These are phyloP conservation scores for Pythium insidiosum DNA, from an alignment of 352 stramenopile genomes.

Conservation along the genomic window DNA sequence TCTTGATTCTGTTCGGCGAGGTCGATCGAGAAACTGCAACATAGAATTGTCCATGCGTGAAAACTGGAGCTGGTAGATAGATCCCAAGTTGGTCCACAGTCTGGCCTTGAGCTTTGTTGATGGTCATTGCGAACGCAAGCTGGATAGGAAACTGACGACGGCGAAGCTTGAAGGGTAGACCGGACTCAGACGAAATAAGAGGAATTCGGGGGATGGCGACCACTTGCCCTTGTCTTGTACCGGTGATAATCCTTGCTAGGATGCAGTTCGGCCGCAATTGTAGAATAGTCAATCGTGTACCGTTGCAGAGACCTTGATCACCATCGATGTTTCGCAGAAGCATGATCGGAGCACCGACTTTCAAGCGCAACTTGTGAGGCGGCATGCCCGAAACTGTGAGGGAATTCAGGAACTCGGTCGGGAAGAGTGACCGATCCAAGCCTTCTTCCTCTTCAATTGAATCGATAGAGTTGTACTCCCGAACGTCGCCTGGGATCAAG, in stretches of 20 bases:
- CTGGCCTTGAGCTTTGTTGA: constrained; percentile 18
- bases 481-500: not conserved
- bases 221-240: not conserved
- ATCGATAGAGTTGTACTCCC: constrained; percentile 1
- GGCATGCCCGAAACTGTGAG: constrained; percentile 14
- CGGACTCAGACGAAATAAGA: constrained; percentile 1
- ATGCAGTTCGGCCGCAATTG: constrained; percentile 13
- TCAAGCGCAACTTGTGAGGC: constrained; percentile 14
- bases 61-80: constrained; percentile 7
- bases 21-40: constrained; percentile 13
- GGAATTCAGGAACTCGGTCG: constrained; percentile 3
- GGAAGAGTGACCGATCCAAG: not conserved
- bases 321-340: constrained; percentile 23
- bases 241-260: constrained; percentile 17
- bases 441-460: not conserved
- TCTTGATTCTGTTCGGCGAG: constrained; percentile 7
- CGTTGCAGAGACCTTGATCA: constrained; percentile 18
- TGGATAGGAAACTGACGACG: constrained; percentile 10
- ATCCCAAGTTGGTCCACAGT: constrained; percentile 8
- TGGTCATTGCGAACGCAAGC: constrained; percentile 11
- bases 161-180: constrained; percentile 3
- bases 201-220: constrained; percentile 14
- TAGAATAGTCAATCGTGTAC: constrained; percentile 12
- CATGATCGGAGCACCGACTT: constrained; percentile 14
- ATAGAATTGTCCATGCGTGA: constrained; percentile 16